Base-by-base conservation (phyloP, 495 filamentous ascomycete genomes). In the Aspergillus homomorphus region DNA sequence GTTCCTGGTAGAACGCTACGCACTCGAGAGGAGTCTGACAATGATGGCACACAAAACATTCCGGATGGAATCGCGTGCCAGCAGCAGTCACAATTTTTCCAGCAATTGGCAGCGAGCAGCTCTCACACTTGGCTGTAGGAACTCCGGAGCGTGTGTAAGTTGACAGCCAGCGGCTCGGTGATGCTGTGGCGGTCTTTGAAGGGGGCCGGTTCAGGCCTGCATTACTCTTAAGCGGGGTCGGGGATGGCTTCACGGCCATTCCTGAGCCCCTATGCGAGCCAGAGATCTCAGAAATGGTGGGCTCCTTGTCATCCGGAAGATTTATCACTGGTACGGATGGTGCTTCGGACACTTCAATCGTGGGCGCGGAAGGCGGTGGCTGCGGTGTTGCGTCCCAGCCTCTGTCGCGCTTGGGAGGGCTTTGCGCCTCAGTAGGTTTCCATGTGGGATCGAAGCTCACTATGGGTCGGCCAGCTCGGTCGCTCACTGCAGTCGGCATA, bases 1-100 rank as follows among this genome's bases (percentile, higher is more conserved):
- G 94, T 67, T 99, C 94, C 2, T 91, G 89, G 59, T 92, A 95
- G 73, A 99, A 98, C 26, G 94, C 95, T 23, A 99, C 88, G 54
- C 91, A 91, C 74, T 98, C 95, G 45, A 99, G 89, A 2, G 82
- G 77, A 4, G 92, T 94, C 45, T 87, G 83, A 73, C 94, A 99
- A 59, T 91, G 82, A 73, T 89, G 88, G 73, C 94, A 99, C 19
- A 82, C 78, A 73, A 99, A 97, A 72, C 94, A 99, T 58, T 89
- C 85, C 0, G 95, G 91, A 66, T 99, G 94, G 72, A 97, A 98
- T 24, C 92, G 88, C n/a, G 78, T 73, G 45, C 81, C 81, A 12
- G 87, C 87, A 14, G 96, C 87, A 18, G 87, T 91, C 20, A 99
- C 88, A 62, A 96, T 90, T 54, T 92, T 90, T 14, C 94, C 94